phyloP scores from a whole-genome alignment of 2,329 filamentous ascomycete genomes.

The Pseudopithomyces chartarum region DNA sequence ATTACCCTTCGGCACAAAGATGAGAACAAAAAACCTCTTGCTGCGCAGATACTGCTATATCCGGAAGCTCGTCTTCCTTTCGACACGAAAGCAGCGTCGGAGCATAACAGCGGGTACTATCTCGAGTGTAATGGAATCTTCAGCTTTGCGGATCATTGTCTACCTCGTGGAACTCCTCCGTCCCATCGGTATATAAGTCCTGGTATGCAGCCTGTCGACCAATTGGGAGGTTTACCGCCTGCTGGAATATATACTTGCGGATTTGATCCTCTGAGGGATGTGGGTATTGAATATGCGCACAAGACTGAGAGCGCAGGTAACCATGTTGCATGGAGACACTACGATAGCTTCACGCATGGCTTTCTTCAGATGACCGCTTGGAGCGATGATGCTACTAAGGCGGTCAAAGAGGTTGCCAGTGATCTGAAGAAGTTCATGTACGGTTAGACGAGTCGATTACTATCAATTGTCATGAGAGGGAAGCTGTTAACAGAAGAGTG shows the following conservation, averaged over 20 bases:
- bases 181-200: not conserved
- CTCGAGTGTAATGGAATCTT: not conserved
- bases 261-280: not conserved
- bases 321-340: not conserved
- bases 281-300: not conserved
- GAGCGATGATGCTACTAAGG: not conserved
- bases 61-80: conserved; percentile 35
- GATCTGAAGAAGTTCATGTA: not conserved
- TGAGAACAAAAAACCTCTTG: conserved; percentile 27
- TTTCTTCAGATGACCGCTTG: not conserved
- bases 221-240: not conserved
- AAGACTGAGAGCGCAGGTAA: not conserved
- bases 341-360: not conserved
- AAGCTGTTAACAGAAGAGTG: not conserved
- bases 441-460: not conserved
- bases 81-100: not conserved
- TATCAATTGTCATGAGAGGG: not conserved
- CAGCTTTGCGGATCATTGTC: not conserved
- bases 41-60: conserved; percentile 42
- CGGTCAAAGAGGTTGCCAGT: not conserved
- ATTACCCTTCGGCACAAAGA: conserved; percentile 33
- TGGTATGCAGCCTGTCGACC: not conserved
- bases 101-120: not conserved
- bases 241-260: not conserved
- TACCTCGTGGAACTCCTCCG: not conserved